Evolutionary conservation across 2,329 filamentous ascomycete species (phyloP).

Genomic region (Pseudocercospora fijiensis): DNA sequence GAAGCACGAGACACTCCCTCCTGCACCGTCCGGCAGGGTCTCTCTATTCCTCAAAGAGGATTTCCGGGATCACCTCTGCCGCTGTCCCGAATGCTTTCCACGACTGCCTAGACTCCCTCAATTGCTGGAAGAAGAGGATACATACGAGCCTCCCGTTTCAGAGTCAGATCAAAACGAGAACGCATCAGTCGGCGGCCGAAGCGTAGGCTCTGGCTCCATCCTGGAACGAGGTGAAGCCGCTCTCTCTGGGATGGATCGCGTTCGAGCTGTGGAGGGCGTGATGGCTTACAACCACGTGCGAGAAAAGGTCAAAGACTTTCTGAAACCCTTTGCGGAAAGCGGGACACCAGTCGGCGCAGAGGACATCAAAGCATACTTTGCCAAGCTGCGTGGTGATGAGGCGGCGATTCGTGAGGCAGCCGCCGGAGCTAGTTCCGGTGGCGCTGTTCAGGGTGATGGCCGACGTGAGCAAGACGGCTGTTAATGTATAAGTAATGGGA

Average conservation of each 20-base stretch:
- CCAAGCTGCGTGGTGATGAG: constrained; percentile 85
- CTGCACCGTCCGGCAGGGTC: constrained; percentile 58
- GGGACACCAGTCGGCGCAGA: constrained; percentile 86
- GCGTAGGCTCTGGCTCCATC: constrained; percentile 73
- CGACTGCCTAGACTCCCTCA: constrained; percentile 69
- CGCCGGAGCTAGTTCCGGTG: constrained; percentile 28
- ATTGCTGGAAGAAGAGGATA: constrained; percentile 90
- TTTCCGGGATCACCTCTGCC: constrained; percentile 82
- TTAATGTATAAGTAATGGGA: constrained; percentile 21
- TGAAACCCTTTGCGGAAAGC: constrained; percentile 90
- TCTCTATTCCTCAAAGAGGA: constrained; percentile 78
- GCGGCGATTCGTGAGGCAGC: constrained; percentile 43
- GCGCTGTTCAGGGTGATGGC: constrained; percentile 31
- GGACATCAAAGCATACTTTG: constrained; percentile 95
- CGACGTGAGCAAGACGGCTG: constrained; percentile 45
- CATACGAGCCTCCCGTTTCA: constrained; percentile 88
- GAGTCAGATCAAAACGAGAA: constrained; percentile 53
- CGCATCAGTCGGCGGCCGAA: constrained; percentile 43
- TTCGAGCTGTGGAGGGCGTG: constrained; percentile 86
- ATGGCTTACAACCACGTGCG: constrained; percentile 98
- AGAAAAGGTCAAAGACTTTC: constrained; percentile 91
- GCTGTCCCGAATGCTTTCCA: constrained; percentile 76
- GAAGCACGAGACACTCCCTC: constrained; percentile 52
- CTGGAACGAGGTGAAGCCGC: constrained; percentile 91
- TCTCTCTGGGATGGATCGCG: constrained; percentile 85